These are phyloP conservation scores for Trichoderma semiorbis DNA, from an alignment of 2,329 filamentous ascomycete species.

Conservation along the genomic window DNA sequence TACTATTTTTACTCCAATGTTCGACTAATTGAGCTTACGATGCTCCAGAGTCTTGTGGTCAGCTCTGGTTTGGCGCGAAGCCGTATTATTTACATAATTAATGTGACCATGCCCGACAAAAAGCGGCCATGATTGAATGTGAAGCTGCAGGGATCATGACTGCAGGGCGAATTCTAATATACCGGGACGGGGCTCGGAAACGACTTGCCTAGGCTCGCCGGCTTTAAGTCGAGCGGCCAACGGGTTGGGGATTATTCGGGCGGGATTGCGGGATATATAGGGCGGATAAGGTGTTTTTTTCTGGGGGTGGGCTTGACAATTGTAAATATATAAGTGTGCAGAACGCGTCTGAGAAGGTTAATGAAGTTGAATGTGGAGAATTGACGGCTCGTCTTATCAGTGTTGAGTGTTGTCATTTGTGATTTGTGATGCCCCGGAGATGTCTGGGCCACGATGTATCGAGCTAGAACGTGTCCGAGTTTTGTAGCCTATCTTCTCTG, in stretches of 20 bases:
- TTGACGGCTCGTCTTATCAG: neutral
- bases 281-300: neutral
- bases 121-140: neutral
- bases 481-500: neutral
- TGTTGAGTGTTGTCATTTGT: neutral
- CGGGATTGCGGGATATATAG: neutral
- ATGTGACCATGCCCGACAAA: conserved; percentile 7
- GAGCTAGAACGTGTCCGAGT: neutral
- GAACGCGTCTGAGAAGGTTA: conserved; percentile 3
- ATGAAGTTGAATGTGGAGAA: conserved; percentile 9
- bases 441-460: neutral
- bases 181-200: neutral
- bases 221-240: neutral
- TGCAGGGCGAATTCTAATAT: neutral
- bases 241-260: neutral
- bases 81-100: conserved; percentile 13
- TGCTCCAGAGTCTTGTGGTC: neutral
- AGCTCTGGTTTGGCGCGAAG: conserved; percentile 7
- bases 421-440: neutral
- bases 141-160: neutral
- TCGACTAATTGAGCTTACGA: conserved; percentile 5
- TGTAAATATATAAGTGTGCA: neutral
- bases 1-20: neutral
- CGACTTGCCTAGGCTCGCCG: neutral
- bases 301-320: neutral